These are phyloP conservation scores for Brassica rapa DNA, from an alignment of 345 rosid species.

Conservation along the genomic window DNA sequence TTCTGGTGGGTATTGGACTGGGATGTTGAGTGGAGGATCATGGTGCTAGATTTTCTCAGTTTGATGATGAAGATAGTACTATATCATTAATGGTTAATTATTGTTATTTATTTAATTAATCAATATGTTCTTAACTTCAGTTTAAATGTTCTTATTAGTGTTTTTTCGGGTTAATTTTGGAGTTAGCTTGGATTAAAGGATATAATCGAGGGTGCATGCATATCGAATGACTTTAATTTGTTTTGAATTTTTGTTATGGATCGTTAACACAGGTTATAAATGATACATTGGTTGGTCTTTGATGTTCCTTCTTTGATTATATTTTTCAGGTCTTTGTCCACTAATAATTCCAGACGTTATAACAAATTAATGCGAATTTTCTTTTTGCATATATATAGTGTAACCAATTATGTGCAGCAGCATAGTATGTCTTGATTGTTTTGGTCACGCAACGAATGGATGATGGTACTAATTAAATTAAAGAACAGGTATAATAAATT, in stretches of 20 bases:
- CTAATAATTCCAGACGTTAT: neutral
- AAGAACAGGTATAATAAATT: neutral
- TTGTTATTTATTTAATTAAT: slow-evolving; percentile 34
- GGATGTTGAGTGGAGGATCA: slow-evolving; percentile 94
- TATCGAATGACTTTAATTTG: slow-evolving; percentile 42
- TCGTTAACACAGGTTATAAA: slow-evolving; percentile 42
- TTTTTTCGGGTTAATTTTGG: slow-evolving; percentile 21
- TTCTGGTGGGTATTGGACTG: slow-evolving; percentile 87
- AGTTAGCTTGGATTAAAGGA: slow-evolving; percentile 29
- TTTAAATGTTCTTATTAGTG: slow-evolving; percentile 28
- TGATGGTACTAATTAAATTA: slow-evolving; percentile 11
- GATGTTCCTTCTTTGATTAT: slow-evolving; percentile 24
- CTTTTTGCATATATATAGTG: neutral
- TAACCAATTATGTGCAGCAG: slow-evolving; percentile 6
- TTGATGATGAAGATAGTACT: slow-evolving; percentile 33
- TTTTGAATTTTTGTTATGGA: slow-evolving; percentile 33
- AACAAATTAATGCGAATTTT: neutral
- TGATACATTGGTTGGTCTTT: slow-evolving; percentile 41
- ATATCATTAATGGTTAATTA: slow-evolving; percentile 33
- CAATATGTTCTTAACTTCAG: slow-evolving; percentile 27
- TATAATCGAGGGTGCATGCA: slow-evolving; percentile 40
- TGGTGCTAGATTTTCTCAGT: slow-evolving; percentile 56
- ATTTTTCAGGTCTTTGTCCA: neutral
- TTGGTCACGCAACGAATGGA: slow-evolving; percentile 22
- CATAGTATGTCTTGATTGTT: neutral